Base-by-base conservation (phyloP, 345 rosid species). In the Kandelia obovata region DNA sequence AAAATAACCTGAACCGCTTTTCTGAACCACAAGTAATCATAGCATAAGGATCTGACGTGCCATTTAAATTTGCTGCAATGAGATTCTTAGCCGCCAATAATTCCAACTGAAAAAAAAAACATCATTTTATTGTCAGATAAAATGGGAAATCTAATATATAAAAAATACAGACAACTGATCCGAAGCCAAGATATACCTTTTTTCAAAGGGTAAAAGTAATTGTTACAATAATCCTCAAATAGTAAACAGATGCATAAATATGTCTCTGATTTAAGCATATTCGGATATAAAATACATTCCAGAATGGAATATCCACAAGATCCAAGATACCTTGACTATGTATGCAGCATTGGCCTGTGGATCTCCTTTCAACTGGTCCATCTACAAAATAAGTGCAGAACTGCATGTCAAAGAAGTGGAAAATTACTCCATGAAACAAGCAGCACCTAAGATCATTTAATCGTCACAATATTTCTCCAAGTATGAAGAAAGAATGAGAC, bases 31-130 rank as follows among this genome's bases (percentile, higher is more conserved):
- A 92, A 75, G 94, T 89, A 57, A 96, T 88, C 84, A 96, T 86
- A 68, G 98, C 94, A 80, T 96, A 96, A 78, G 97, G 98, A 83
- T 96, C 99, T 70, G 98, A 96, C 9, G 96, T 87, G 74, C 98
- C 98, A 83, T 92, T 96, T 80, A 92, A 80, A 77, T 96, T 96
- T 25, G 98, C 98, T 78, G 92, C 91, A 68, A 92, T 84, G 23
- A 96, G 92, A 89, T 95, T 95, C 87, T 92, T 92, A 81, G 99
- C 98, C 46, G 97, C 99, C 81, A 92, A 73, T 64, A 92, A 81
- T 82, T 96, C 96, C 87, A 90, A 84, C 98, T 96, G 80, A 70
- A 75, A 79, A 47, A 71, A 47, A 74, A 35, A 64, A 68, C 61
- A 56, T 25, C 10, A 47, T 57, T 53, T 58, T 62, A 62, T 23